Base-by-base conservation (phyloP, 768 basidiomycete genomes). In the Tulasnella sp. region DNA sequence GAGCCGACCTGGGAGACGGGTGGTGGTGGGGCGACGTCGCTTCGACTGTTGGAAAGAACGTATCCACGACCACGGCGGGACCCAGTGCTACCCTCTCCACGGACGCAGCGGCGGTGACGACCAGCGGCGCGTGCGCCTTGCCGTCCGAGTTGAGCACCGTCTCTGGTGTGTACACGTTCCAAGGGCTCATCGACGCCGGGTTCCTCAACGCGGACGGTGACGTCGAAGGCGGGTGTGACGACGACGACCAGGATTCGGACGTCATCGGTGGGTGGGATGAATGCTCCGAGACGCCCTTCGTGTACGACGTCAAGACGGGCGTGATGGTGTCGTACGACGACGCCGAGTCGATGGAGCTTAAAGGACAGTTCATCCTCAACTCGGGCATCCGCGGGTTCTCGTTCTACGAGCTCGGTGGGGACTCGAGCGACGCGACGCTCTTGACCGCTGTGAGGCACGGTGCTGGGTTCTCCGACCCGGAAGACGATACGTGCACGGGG, bases 291-390 rank as follows among this genome's bases (percentile, higher is more conserved):
- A 71, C 70, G 12, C 70, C 70, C 32, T 71, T 71, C 47, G 47
- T 71, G 4, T 71, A 71, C 59, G 40, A 62, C 35, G 41, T 35
- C 19, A 32, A 36, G 70, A 71, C 70, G 11, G 34, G 40, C n/a
- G 34, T 71, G 17, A 62, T 62, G 44, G 70, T 71, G 16, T 35
- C 34, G 29, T 71, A 71, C 40, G 70, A 71, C 62, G 70, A 71
- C 59, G 70, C 70, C 26, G 70, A 71, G 40, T 62, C 47, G 26
- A 71, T 71, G 70, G 70, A 71, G 36, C 35, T 71, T 34, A 71
- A 71, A 35, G 70, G 70, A 4, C 44, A 32, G 19, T 71, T 71
- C 52, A 62, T 71, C 47, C 70, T 71, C 52, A 41, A 29, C 17
- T 36, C 70, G 6, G 70, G 70, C 5, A 34, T 71, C 19, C 52